A percentile compares a stretch with the other conserved stretches of the same genome.
phyloP scores from a whole-genome alignment of 73 alveolate species.

The Paramecium primaurelia region DNA sequence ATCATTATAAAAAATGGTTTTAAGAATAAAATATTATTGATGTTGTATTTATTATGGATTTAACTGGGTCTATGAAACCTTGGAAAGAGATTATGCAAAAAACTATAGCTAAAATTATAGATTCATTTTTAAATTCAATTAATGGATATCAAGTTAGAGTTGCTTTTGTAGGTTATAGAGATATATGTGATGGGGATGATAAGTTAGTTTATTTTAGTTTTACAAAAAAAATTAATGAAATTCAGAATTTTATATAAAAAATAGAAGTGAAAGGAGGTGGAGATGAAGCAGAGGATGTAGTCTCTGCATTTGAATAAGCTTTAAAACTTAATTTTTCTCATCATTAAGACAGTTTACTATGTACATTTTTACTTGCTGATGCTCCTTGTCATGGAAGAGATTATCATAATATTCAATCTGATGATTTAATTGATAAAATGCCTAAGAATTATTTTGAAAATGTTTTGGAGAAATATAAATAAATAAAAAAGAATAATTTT shows the following conservation, averaged over 20 bases:
- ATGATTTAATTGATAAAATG: constrained; percentile 3
- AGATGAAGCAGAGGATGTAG: constrained; percentile 57
- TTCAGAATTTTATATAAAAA: neutral
- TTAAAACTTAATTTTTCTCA: neutral
- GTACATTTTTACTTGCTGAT: constrained; percentile 43
- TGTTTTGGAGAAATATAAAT: neutral
- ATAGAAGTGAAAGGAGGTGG: constrained; percentile 43
- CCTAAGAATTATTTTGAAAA: constrained; percentile 19
- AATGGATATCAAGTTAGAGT: neutral
- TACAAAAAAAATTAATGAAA: neutral
- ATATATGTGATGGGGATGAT: neutral
- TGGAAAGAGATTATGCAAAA: neutral
- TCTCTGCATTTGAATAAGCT: constrained; percentile 19
- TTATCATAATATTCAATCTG: constrained; percentile 19
- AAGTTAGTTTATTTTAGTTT: neutral
- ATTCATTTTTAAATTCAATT: neutral
- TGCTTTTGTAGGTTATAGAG: constrained; percentile 55
- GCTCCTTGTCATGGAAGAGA: constrained; percentile 44
- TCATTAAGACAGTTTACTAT: neutral
- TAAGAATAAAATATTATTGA: neutral
- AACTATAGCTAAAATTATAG: neutral
- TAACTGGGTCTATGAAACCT: neutral
- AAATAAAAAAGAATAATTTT: neutral
- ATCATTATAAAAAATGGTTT: neutral
- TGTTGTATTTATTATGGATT: neutral